Conservation (phyloP, 495 filamentous ascomycete genomes). For the Echria macrotheca region DNA sequence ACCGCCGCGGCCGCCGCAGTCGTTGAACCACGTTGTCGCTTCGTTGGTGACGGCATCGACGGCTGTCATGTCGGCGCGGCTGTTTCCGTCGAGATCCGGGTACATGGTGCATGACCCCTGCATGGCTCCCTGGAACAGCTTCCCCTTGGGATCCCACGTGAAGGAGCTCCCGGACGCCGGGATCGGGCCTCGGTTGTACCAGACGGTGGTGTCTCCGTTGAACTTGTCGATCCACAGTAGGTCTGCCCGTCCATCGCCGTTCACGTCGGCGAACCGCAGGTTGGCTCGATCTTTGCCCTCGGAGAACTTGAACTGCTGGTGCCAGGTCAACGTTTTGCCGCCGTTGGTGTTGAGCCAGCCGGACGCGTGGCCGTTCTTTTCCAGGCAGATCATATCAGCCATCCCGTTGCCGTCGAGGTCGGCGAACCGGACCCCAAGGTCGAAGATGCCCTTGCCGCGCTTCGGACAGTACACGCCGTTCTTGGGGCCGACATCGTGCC, state of each 20-base stretch:
- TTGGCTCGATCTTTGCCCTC: conserved; percentile 19
- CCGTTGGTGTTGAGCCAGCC: conserved; percentile 16
- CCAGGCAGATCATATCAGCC: conserved; percentile 26
- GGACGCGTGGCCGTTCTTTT: conserved; percentile 16
- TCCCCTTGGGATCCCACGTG: not conserved
- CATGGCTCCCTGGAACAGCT: not conserved
- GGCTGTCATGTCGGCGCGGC: not conserved
- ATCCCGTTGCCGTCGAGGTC: conserved; percentile 29
- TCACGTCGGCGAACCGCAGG: conserved; percentile 25
- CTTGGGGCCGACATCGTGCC: not conserved
- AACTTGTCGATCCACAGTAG: conserved; percentile 25
- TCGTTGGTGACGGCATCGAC: not conserved
- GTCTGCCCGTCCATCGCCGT: conserved; percentile 24
- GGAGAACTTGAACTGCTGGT: conserved; percentile 21
- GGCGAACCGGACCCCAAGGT: conserved; percentile 19
- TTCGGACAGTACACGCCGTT: conserved; percentile 1
- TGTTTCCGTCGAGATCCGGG: not conserved
- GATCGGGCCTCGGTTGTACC: conserved; percentile 12
- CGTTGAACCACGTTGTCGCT: not conserved
- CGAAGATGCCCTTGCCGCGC: conserved; percentile 21
- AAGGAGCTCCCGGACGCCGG: not conserved
- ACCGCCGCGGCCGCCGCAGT: not conserved
- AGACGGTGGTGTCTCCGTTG: conserved; percentile 13
- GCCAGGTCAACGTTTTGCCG: conserved; percentile 7
- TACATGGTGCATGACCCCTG: not conserved